These are phyloP conservation scores for Phaeosphaeriaceae sp. DNA, from an alignment of 2,329 filamentous ascomycete species.

Conservation along the genomic window DNA sequence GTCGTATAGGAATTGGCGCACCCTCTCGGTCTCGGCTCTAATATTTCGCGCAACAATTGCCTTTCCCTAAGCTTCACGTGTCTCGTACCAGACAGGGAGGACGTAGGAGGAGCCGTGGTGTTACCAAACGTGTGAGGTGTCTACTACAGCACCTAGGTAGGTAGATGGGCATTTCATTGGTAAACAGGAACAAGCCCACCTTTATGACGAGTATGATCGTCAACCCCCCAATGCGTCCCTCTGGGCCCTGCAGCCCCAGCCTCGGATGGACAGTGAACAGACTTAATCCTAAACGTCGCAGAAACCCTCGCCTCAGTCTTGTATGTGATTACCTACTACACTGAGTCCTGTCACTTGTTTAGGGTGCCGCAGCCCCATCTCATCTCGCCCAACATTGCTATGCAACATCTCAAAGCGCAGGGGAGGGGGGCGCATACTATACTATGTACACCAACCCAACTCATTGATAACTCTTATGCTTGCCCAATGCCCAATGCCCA, in stretches of 20 bases:
- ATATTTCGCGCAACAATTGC: background rate
- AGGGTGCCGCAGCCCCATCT: background rate
- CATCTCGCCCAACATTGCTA: too few species aligned
- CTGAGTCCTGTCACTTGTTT: background rate
- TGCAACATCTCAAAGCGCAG: too few species aligned
- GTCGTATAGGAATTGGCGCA: background rate
- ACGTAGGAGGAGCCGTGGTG: background rate
- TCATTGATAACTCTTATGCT: too few species aligned
- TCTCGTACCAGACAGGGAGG: background rate
- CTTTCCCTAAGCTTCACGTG: background rate
- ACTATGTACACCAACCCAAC: too few species aligned
- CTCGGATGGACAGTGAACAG: background rate
- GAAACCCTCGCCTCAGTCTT: slow-evolving; percentile 1
- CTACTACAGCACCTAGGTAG: too few species aligned
- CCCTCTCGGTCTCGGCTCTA: slow-evolving; percentile 6
- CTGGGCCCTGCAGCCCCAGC: slow-evolving; percentile 6
- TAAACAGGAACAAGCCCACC: background rate
- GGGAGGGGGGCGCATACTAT: too few species aligned
- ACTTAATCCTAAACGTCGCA: background rate
- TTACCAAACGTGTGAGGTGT: background rate
- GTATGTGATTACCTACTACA: too few species aligned
- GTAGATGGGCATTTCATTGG: too few species aligned
- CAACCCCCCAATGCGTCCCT: background rate
- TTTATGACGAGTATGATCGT: background rate
- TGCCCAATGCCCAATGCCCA: too few species aligned